These are phyloP conservation scores for Xylaria grammica DNA, from an alignment of 495 filamentous ascomycete genomes.

Conservation along the genomic window DNA sequence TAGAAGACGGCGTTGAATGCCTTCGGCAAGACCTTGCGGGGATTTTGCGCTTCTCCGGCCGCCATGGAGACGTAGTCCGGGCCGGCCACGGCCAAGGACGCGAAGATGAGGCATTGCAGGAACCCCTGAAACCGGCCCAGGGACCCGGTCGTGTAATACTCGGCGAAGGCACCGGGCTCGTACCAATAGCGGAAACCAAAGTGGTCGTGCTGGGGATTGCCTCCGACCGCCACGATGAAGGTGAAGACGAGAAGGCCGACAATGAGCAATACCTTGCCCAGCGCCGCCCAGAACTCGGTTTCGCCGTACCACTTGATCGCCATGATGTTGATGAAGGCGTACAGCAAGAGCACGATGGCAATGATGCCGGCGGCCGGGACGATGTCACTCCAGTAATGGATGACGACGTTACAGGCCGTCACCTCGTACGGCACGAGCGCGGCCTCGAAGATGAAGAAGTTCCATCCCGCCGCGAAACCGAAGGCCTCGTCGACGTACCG, in stretches of 20 bases:
- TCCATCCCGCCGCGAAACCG: conserved; percentile 68
- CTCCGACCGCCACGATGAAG: conserved; percentile 71
- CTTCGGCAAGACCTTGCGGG: conserved; percentile 61
- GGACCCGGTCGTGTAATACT: conserved; percentile 59
- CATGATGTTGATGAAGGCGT: conserved; percentile 60
- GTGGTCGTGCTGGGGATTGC: conserved; percentile 64
- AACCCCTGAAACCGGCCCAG: conserved; percentile 70
- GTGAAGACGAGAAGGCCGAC: conserved; percentile 66
- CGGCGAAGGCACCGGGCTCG: conserved; percentile 68
- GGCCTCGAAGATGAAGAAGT: conserved; percentile 68
- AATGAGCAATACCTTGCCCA: conserved; percentile 68
- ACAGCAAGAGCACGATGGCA: conserved; percentile 61
- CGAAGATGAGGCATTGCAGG: conserved; percentile 67
- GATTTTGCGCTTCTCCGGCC: conserved; percentile 71
- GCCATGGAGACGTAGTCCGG: conserved; percentile 78
- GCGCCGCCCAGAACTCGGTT: conserved; percentile 68
- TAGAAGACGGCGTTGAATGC: conserved; percentile 74
- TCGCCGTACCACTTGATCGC: conserved; percentile 68
- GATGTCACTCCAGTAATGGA: conserved; percentile 66
- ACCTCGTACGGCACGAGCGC: conserved; percentile 70
- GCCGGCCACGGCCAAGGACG: conserved; percentile 72
- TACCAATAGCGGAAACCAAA: conserved; percentile 76
- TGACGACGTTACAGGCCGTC: conserved; percentile 64
- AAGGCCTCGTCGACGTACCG: conserved; percentile 71
- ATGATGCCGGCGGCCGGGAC: conserved; percentile 64